Conservation (phyloP, 768 basidiomycete genomes). For the Suillus bovinus region DNA sequence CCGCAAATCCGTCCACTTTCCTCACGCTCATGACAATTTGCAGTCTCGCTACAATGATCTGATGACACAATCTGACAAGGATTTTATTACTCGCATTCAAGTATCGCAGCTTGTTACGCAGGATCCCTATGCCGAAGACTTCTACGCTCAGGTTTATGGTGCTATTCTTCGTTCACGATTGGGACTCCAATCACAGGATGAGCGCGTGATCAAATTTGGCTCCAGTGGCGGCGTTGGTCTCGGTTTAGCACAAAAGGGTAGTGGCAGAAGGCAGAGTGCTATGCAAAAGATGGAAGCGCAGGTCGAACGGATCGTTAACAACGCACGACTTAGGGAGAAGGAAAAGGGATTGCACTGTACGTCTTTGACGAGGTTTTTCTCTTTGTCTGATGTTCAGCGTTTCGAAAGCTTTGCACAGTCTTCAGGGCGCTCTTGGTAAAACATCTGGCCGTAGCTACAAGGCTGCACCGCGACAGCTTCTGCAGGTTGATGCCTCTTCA, state of each 20-base stretch:
- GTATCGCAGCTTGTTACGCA: slow-evolving; percentile 97
- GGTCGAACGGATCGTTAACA: slow-evolving; percentile 94
- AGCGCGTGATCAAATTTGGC: slow-evolving; percentile 83
- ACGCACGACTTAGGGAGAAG: slow-evolving; percentile 82
- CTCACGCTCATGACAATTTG: slow-evolving; percentile 13
- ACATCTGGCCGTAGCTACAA: slow-evolving; percentile 93
- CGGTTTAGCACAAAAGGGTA: slow-evolving; percentile 64
- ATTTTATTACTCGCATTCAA: slow-evolving; percentile 98
- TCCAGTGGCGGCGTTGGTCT: slow-evolving; percentile 84
- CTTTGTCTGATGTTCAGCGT: neutral
- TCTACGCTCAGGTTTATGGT: slow-evolving; percentile 96
- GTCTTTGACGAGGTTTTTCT: slow-evolving; percentile 15
- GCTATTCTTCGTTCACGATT: slow-evolving; percentile 79
- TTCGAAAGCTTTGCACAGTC: slow-evolving; percentile 60
- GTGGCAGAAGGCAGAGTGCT: slow-evolving; percentile 73
- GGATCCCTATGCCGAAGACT: slow-evolving; percentile 97
- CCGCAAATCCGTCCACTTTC: neutral
- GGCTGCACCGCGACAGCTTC: slow-evolving; percentile 92
- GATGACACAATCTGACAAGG: slow-evolving; percentile 98
- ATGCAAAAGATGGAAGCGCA: slow-evolving; percentile 95
- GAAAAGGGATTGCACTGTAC: slow-evolving; percentile 72
- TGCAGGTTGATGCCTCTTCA: slow-evolving; percentile 75
- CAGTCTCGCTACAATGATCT: slow-evolving; percentile 92
- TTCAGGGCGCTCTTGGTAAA: slow-evolving; percentile 93
- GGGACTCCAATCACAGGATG: slow-evolving; percentile 70